These are phyloP conservation scores for Daphne laureola DNA, from an alignment of 441 rosid genomes.

Conservation along the genomic window DNA sequence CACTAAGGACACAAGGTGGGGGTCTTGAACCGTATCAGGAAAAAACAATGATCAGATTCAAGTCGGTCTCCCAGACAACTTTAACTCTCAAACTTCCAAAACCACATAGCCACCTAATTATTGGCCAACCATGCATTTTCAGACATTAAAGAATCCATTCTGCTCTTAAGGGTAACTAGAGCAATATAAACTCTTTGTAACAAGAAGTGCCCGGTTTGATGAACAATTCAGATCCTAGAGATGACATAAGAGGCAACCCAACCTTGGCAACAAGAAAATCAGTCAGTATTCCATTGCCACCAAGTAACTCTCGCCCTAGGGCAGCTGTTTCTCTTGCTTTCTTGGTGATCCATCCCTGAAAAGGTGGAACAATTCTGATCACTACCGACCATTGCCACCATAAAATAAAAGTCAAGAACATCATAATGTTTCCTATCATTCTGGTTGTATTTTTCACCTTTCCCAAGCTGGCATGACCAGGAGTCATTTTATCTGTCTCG, in stretches of 20 bases:
- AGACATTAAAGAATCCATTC: not conserved
- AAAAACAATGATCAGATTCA: too few relatives aligned
- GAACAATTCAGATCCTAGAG: not conserved
- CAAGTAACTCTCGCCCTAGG: constrained; percentile 80
- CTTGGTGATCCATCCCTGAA: constrained; percentile 69
- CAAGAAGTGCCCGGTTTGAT: not conserved
- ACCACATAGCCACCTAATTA: too few relatives aligned
- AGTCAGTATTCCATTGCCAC: constrained; percentile 84
- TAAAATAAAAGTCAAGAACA: not conserved
- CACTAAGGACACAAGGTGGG: too few relatives aligned
- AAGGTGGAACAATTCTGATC: constrained; percentile 9
- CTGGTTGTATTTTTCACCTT: constrained; percentile 46
- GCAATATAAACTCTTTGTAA: not conserved
- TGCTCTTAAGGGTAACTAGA: not conserved
- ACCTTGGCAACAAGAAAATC: constrained; percentile 98
- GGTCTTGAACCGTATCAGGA: too few relatives aligned
- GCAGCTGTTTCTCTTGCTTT: constrained; percentile 79
- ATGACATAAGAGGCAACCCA: constrained; percentile 9
- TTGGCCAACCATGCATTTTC: too few relatives aligned
- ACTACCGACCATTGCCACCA: not conserved
- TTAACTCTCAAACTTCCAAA: too few relatives aligned
- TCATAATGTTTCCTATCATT: not conserved
- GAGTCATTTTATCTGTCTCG: constrained; percentile 75
- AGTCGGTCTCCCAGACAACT: too few relatives aligned
- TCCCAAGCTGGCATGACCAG: constrained; percentile 93